Conservation (phyloP, 306 rosid genomes). For the Glycine soja region DNA sequence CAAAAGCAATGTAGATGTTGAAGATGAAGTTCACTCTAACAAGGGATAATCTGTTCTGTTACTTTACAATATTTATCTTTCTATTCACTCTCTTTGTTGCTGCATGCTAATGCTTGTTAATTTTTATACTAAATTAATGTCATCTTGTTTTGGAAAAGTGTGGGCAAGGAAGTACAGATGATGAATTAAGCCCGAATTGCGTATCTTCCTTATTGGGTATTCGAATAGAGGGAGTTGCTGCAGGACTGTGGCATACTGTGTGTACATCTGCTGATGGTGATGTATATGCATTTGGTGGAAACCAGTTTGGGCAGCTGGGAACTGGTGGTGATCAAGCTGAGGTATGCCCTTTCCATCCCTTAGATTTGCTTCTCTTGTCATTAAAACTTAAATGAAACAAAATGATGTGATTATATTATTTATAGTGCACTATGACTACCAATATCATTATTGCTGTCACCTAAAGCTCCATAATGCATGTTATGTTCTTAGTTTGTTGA, state of each 20-base stretch:
- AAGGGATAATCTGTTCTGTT: conserved; percentile 62
- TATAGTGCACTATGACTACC: neutral
- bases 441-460: neutral
- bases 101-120: conserved; percentile 43
- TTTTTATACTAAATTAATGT: conserved; percentile 26
- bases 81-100: conserved; percentile 41
- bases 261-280: conserved; percentile 89
- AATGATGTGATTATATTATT: conserved; percentile 7
- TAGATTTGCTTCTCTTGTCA: conserved; percentile 16
- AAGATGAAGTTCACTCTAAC: conserved; percentile 72
- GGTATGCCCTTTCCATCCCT: conserved; percentile 55
- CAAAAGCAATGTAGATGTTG: conserved; percentile 69
- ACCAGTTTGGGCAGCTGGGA: conserved; percentile 97
- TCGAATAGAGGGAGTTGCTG: conserved; percentile 77
- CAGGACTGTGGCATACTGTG: conserved; percentile 95
- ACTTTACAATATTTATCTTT: conserved; percentile 45
- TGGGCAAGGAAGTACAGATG: conserved; percentile 94
- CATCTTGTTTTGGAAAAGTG: conserved; percentile 69
- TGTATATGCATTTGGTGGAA: conserved; percentile 90
- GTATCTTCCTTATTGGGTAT: conserved; percentile 88
- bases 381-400: neutral
- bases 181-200: conserved; percentile 79
- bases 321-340: conserved; percentile 90
- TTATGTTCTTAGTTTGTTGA: conserved; percentile 4
- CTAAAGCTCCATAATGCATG: conserved; percentile 10